These are phyloP conservation scores for Angomonas desouzai DNA, from an alignment of 208 protist species.

Conservation along the genomic window DNA sequence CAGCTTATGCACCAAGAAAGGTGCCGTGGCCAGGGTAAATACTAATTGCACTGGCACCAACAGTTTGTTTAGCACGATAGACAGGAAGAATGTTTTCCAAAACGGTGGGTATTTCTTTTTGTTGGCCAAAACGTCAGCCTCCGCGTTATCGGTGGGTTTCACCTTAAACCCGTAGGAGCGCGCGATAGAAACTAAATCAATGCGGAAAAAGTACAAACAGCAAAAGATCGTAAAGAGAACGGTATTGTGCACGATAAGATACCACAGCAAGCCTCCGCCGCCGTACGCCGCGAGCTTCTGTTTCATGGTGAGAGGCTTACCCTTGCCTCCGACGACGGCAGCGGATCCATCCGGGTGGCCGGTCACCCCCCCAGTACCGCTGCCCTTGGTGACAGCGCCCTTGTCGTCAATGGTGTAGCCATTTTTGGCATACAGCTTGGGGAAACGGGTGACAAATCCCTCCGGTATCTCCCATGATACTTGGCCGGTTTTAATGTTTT, in stretches of 20 bases:
- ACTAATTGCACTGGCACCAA: conserved; percentile 65
- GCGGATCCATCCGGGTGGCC: conserved; percentile 8
- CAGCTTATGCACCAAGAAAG: conserved; percentile 53
- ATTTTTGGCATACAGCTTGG: conserved; percentile 36
- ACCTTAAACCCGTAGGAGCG: conserved; percentile 70
- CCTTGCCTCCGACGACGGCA: background rate
- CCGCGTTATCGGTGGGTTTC: conserved; percentile 24
- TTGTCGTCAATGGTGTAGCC: conserved; percentile 42
- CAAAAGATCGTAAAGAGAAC: conserved; percentile 52
- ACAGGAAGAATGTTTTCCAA: conserved; percentile 55
- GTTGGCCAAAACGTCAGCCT: conserved; percentile 10
- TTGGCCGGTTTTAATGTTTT: conserved; percentile 59
- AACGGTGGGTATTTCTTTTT: conserved; percentile 38
- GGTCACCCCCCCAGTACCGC: background rate
- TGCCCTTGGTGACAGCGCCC: conserved; percentile 25
- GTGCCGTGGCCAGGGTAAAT: conserved; percentile 58
- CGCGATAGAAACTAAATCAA: conserved; percentile 62
- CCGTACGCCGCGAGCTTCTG: conserved; percentile 73
- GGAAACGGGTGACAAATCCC: conserved; percentile 77
- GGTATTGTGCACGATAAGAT: conserved; percentile 74
- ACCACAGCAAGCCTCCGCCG: conserved; percentile 70
- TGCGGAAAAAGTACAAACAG: conserved; percentile 63
- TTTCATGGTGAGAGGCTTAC: conserved; percentile 35
- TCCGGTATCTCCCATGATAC: conserved; percentile 62
- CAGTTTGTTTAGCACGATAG: conserved; percentile 82